These are phyloP conservation scores for Plasmodiophora brassicae DNA, from an alignment of 208 protist genomes.

Conservation along the genomic window DNA sequence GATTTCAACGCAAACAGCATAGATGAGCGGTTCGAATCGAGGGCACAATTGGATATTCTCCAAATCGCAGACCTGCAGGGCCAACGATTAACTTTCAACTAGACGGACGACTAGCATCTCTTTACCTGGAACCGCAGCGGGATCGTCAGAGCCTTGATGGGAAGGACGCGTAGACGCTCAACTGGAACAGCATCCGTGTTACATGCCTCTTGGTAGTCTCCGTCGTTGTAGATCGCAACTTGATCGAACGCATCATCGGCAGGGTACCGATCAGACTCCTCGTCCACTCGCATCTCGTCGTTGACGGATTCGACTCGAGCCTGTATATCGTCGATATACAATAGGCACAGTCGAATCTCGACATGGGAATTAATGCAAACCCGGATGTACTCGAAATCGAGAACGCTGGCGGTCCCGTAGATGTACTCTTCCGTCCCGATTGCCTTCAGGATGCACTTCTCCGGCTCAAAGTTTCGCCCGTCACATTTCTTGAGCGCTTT, in stretches of 20 bases:
- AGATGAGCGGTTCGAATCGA: background rate
- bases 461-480: background rate
- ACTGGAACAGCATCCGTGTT: background rate
- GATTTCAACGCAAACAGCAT: constrained; percentile 4
- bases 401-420: background rate
- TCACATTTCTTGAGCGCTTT: constrained; percentile 21
- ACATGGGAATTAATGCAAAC: background rate
- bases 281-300: background rate
- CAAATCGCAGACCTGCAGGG: background rate
- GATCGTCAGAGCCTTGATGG: background rate
- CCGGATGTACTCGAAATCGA: constrained; percentile 29
- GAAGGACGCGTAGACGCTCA: background rate
- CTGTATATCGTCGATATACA: constrained; percentile 8
- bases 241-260: background rate
- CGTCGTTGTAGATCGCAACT: background rate
- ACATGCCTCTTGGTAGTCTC: constrained; percentile 8
- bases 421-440: background rate
- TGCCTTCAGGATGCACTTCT: constrained; percentile 3
- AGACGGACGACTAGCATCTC: background rate
- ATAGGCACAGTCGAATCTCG: background rate
- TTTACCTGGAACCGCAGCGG: background rate
- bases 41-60: constrained; percentile 20
- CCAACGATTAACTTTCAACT: background rate
- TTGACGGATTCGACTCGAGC: background rate
- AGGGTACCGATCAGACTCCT: background rate